These are phyloP conservation scores for Eimeria praecox DNA, from an alignment of 169 alveolate species.

Conservation along the genomic window DNA sequence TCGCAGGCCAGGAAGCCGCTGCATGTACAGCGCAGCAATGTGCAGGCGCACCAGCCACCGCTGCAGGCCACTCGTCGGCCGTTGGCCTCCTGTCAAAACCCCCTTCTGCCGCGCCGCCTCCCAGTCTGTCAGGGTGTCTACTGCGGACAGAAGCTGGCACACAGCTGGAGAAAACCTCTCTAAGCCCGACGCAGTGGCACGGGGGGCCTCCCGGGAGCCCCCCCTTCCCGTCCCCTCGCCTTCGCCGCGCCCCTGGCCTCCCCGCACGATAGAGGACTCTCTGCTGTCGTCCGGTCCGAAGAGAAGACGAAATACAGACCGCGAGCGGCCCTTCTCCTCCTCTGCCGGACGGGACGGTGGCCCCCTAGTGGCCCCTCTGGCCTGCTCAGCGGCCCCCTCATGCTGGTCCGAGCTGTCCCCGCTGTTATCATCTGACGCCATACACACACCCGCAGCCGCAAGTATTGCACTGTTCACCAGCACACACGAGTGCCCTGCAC, in stretches of 20 bases:
- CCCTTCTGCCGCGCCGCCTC: conserved; percentile 62
- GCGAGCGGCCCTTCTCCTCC: conserved; percentile 31
- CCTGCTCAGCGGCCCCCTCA: background rate
- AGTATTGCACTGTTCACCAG: background rate
- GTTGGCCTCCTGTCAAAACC: conserved; percentile 15
- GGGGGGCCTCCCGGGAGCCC: background rate
- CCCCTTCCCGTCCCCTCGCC: background rate
- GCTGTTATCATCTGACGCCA: conserved; percentile 61
- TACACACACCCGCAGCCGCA: background rate
- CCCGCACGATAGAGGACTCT: conserved; percentile 29
- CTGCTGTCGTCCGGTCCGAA: conserved; percentile 50
- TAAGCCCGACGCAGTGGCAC: background rate
- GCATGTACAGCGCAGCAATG: conserved; percentile 42
- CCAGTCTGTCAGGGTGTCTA: conserved; percentile 50
- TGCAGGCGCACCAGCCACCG: conserved; percentile 75
- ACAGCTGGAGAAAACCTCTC: conserved; percentile 36
- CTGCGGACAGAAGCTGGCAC: conserved; percentile 41
- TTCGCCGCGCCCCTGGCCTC: conserved; percentile 18
- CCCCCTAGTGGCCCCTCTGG: conserved; percentile 4
- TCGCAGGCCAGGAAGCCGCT: conserved; percentile 57
- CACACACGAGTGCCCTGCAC: background rate
- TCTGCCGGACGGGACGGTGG: background rate
- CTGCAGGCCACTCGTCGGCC: conserved; percentile 66
- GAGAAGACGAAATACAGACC: conserved; percentile 34
- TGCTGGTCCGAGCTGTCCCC: conserved; percentile 28